A percentile compares a stretch with the other conserved stretches of the same genome.
Evolutionary conservation across 768 basidiomycete species (phyloP).

Genomic region (Amanita pallidorosea): DNA sequence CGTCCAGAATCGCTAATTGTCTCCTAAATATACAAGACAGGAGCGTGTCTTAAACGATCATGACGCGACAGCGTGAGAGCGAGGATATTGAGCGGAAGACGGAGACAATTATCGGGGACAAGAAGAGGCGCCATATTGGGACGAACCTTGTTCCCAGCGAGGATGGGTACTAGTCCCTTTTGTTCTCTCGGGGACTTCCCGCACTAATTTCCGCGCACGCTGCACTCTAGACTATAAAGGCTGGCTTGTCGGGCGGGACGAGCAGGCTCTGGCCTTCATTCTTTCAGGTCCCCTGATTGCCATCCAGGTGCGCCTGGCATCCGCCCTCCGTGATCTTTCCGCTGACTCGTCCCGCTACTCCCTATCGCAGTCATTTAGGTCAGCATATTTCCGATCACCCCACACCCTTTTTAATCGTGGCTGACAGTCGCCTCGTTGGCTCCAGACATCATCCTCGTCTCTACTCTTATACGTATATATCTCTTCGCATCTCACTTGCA

Average conservation of each 20-base stretch:
- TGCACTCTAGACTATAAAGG: conserved; percentile 1
- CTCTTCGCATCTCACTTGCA: conserved; percentile 1
- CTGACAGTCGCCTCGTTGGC: conserved; percentile 6
- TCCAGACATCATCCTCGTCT: conserved; percentile 5
- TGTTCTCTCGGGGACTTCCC: not conserved
- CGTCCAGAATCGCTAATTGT: too few species aligned
- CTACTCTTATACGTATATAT: conserved; percentile 8
- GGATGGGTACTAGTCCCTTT: conserved; percentile 4
- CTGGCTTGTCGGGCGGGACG: not conserved
- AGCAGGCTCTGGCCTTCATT: conserved; percentile 6
- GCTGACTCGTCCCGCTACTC: conserved; percentile 2
- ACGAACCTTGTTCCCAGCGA: not conserved
- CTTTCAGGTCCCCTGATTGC: conserved; percentile 5
- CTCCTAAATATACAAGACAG: too few species aligned
- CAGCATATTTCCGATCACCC: conserved; percentile 4
- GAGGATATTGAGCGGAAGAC: not conserved
- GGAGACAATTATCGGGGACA: not conserved
- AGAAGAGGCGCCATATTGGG: not conserved
- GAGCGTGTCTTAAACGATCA: not conserved
- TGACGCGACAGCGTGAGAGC: conserved; percentile 3
- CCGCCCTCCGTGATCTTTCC: conserved; percentile 7
- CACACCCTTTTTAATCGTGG: conserved; percentile 5
- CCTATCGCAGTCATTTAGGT: conserved; percentile 6
- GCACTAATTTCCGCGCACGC: not conserved
- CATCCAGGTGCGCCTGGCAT: conserved; percentile 5